phyloP scores from a whole-genome alignment of 139 green algal genomes.

The Chlamydomonas urium region DNA sequence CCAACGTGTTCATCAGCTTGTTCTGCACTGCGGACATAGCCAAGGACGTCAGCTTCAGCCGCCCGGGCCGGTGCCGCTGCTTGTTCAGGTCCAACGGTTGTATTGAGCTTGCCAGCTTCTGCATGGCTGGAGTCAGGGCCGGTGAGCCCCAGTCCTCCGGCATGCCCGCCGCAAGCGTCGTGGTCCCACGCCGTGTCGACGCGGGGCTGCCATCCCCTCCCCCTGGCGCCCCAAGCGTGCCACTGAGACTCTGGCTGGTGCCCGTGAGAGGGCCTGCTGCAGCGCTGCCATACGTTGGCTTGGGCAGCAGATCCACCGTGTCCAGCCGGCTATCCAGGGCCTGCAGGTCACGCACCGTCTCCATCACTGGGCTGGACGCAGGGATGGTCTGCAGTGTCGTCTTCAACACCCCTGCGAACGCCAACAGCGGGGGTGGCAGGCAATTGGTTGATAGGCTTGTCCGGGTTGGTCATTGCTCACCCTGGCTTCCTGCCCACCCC shows the following conservation, averaged over 20 bases:
- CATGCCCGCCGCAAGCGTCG: background rate
- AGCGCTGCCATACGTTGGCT: constrained; percentile 21
- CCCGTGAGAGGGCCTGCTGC: background rate
- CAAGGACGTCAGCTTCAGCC: constrained; percentile 18
- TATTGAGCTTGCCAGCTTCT: constrained; percentile 2
- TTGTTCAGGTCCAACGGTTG: background rate
- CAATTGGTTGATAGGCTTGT: too few species aligned
- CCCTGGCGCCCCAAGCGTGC: background rate
- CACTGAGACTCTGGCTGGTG: background rate
- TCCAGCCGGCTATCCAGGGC: constrained; percentile 13
- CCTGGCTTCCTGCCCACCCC: too few species aligned
- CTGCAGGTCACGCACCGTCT: constrained; percentile 23
- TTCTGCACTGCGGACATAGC: constrained; percentile 4
- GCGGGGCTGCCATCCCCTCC: background rate
- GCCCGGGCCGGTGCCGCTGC: constrained; percentile 7
- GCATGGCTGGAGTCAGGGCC: constrained; percentile 18
- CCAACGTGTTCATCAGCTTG: background rate
- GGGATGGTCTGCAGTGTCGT: constrained; percentile 15
- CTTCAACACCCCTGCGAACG: constrained; percentile 19
- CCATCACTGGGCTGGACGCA: background rate
- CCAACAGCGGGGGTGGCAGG: too few species aligned
- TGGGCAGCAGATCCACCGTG: constrained; percentile 18
- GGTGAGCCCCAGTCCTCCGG: constrained; percentile 25
- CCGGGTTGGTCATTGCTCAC: too few species aligned
- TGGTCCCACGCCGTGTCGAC: background rate